These are phyloP conservation scores for Diaporthe caulivora DNA, from an alignment of 2,329 filamentous ascomycete species.

Conservation along the genomic window DNA sequence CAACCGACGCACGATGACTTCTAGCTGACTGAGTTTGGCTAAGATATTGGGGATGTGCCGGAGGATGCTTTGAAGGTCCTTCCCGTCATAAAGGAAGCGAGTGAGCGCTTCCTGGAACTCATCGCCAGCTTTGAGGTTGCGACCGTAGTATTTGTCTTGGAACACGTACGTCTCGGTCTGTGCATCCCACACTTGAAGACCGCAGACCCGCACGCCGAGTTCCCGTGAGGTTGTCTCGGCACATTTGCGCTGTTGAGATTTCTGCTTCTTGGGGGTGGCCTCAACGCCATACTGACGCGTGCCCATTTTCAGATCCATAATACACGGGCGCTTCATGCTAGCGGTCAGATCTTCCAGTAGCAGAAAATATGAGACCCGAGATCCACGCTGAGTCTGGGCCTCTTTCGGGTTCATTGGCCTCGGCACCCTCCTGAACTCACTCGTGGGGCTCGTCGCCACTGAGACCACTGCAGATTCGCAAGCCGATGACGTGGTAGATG, in stretches of 20 bases:
- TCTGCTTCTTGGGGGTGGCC: conserved; percentile 90
- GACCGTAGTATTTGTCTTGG: conserved; percentile 97
- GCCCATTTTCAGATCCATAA: conserved; percentile 98
- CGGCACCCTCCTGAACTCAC: conserved; percentile 59
- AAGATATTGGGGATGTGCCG: conserved; percentile 90
- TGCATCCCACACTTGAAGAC: conserved; percentile 95
- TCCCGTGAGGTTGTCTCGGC: conserved; percentile 90
- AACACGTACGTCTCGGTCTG: conserved; percentile 89
- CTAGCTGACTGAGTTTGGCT: conserved; percentile 84
- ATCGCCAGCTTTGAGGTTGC: conserved; percentile 84
- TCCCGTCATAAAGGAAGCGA: conserved; percentile 90
- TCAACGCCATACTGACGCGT: conserved; percentile 97
- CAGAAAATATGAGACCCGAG: conserved; percentile 90
- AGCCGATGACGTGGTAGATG: conserved; percentile 48
- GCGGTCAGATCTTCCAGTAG: conserved; percentile 94
- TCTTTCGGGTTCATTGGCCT: conserved; percentile 82
- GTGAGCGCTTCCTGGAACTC: conserved; percentile 92
- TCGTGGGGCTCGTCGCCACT: conserved; percentile 53
- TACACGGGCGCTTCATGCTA: conserved; percentile 96
- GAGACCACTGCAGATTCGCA: conserved; percentile 49
- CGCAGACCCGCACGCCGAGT: conserved; percentile 92
- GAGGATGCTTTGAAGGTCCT: conserved; percentile 82
- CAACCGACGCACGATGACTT: conserved; percentile 83
- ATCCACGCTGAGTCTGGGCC: conserved; percentile 72
- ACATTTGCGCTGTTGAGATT: conserved; percentile 93